Evolutionary conservation across 208 protist species (phyloP), one percentile per base, ranked within the genome.

Genomic region (Leptomonas seymouri): DNA sequence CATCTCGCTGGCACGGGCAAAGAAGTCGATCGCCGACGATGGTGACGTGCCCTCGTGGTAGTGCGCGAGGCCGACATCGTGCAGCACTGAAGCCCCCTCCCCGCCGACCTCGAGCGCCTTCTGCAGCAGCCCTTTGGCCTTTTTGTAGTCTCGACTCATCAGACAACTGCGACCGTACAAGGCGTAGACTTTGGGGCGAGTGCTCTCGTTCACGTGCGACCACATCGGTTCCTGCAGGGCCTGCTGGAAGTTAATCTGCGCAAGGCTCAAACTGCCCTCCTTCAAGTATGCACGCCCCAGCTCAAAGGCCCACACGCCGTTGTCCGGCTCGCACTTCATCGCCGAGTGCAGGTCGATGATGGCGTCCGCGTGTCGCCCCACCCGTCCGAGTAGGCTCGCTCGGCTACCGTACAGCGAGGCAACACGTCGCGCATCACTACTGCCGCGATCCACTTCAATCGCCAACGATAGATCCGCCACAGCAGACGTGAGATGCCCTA

Each of bases 271-370:
- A 23, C 66, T 71, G 7, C 84, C 82, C 34, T 82, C 76, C 36
- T 60, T 51, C 3, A 80, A 53, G 67, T 90, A 85, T 28, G 76
- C 76, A 27, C 87, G 64, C 1, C 91, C 90, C 14, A 93, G 66
- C 67, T 97, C 86, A 62, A 85, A 95, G 39, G 83, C 72, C 89
- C 89, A 96, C 6, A 78, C 76, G 11, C 89, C 93, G 70, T 96
- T 97, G 62, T 93, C 88, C 6, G 88, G 81, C 57, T 96, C 87
- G 27, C 93, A 73, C 57, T 93, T 78, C 28, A 86, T 71, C 18
- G 91, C 92, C 7, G 60, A 61, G 18, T 71, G 53, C 27, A 94
- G 83, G 64, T 97, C 94, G n/a, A 74, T 49, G 12, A 97, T 60
- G 15, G 74, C 77, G 30, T 93, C 87, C 8, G 82, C 55, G 6